Conservation (phyloP, 257 asterid species). For the Oldenlandia corymbosa region DNA sequence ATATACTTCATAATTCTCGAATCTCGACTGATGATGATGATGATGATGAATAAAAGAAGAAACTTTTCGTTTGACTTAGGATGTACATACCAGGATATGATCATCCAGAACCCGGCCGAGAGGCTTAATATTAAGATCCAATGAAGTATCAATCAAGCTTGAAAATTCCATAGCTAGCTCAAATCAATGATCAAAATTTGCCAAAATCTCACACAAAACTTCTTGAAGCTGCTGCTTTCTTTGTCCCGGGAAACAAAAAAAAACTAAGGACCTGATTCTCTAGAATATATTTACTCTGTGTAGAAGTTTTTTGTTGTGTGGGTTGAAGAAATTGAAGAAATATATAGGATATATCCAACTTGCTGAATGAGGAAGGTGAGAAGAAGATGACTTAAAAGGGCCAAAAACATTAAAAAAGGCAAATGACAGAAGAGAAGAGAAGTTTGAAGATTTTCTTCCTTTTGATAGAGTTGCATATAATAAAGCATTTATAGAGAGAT, state of each 20-base stretch:
- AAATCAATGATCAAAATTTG: not conserved
- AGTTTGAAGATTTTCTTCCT: too few species aligned
- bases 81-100: constrained; percentile 37
- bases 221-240: not conserved
- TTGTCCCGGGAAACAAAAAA: not conserved
- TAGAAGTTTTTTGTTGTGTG: not conserved
- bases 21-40: not conserved
- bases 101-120: constrained; percentile 36
- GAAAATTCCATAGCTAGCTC: constrained; percentile 60
- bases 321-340: not conserved
- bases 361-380: constrained; percentile 21
- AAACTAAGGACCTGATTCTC: too few species aligned
- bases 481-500: not conserved
- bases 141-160: constrained; percentile 57
- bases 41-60: too few species aligned
- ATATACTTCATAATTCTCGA: not conserved
- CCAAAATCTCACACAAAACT: constrained; percentile 4
- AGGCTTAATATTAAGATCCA: constrained; percentile 62
- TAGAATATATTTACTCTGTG: not conserved
- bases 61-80: too few species aligned
- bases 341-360: constrained; percentile 14
- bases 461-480: too few species aligned
- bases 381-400: constrained; percentile 3
- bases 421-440: not conserved
- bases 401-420: not conserved